phyloP scores from a whole-genome alignment of 2,329 filamentous ascomycete genomes.

The Cyclaneusma minus region DNA sequence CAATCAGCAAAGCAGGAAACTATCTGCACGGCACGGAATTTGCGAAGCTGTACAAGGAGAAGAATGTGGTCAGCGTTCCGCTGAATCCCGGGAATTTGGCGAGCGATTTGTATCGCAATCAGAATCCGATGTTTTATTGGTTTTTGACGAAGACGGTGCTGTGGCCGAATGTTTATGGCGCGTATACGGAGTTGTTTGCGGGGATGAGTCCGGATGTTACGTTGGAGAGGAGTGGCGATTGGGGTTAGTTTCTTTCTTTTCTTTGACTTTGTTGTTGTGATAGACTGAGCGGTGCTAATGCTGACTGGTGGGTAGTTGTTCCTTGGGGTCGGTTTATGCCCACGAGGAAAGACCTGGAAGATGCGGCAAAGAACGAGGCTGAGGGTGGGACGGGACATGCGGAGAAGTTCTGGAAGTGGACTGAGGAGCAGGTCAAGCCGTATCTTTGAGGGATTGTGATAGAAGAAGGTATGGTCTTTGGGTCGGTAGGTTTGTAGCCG shows the following conservation, averaged over 20 bases:
- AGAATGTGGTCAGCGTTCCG: background rate
- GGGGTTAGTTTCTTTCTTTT: conserved; percentile 8
- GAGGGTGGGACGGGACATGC: conserved; percentile 24
- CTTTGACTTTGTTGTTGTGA: background rate
- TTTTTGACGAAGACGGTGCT: background rate
- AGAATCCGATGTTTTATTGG: background rate
- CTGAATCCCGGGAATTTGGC: conserved; percentile 1
- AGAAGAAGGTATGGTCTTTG: no score
- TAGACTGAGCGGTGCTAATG: no score
- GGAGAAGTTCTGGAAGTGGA: conserved; percentile 28
- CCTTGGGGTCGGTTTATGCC: conserved; percentile 28
- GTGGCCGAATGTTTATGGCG: conserved; percentile 2
- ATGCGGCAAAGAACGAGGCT: conserved; percentile 16
- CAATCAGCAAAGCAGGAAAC: conserved; percentile 8
- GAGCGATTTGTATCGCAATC: background rate
- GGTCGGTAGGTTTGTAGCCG: no score
- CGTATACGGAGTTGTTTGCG: conserved; percentile 8
- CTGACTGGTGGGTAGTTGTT: conserved; percentile 18
- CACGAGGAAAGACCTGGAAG: conserved; percentile 19
- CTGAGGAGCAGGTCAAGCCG: conserved; percentile 22
- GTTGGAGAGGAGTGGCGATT: conserved; percentile 12
- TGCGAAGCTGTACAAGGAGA: conserved; percentile 3
- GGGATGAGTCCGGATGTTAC: conserved; percentile 13
- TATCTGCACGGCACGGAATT: conserved; percentile 8
- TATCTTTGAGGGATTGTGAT: no score